Evolutionary conservation across 2,329 filamentous ascomycete species (phyloP).

Genomic region (Venturia pyrina): DNA sequence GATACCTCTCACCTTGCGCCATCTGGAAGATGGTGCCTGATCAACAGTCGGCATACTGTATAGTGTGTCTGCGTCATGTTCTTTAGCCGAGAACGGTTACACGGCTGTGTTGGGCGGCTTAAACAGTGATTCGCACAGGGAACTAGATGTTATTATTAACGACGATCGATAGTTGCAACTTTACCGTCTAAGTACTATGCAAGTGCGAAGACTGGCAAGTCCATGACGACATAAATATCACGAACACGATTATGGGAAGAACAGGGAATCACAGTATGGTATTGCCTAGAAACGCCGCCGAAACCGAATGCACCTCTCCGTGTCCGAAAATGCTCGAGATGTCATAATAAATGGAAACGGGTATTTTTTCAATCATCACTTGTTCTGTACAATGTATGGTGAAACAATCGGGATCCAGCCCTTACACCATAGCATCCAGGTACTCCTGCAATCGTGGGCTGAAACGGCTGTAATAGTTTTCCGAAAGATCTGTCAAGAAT

Average conservation of each 20-base stretch:
- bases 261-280: not conserved
- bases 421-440: conserved; percentile 7
- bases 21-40: too few relatives aligned
- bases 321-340: not conserved
- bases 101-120: not conserved
- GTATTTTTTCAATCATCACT: not conserved
- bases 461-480: conserved; percentile 9
- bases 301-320: not conserved
- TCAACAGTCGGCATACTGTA: not conserved
- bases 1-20: too few relatives aligned
- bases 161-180: not conserved
- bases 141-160: not conserved
- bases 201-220: too few relatives aligned
- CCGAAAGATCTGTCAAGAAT: conserved; percentile 11
- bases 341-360: not conserved
- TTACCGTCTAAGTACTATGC: too few relatives aligned
- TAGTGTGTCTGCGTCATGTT: not conserved
- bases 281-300: not conserved
- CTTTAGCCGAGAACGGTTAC: not conserved
- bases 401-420: not conserved
- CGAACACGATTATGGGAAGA: not conserved
- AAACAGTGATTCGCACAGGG: not conserved
- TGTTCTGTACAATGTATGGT: not conserved
- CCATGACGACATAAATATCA: not conserved
- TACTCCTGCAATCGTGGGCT: conserved; percentile 12